phyloP scores from a whole-genome alignment of 768 basidiomycete species.

The Trametopsis cervina region DNA sequence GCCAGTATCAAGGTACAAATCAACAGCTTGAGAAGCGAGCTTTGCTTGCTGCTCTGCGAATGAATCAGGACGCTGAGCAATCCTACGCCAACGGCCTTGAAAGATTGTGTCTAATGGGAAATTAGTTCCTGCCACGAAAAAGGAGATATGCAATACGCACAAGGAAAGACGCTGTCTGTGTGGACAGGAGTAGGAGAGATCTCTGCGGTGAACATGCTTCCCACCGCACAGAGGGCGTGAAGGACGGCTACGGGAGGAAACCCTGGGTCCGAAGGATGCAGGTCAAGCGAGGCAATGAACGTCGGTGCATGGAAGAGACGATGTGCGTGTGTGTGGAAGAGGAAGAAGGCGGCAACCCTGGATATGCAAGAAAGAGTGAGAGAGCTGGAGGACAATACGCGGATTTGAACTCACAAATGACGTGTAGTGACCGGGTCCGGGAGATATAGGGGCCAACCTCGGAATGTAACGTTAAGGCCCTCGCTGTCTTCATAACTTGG shows the following conservation, averaged over 20 bases:
- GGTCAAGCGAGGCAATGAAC: slow-evolving; percentile 56
- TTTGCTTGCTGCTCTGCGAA: slow-evolving; percentile 63
- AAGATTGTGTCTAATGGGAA: slow-evolving; percentile 45
- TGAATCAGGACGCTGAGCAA: slow-evolving; percentile 43
- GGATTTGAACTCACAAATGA: slow-evolving; percentile 44
- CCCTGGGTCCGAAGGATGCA: slow-evolving; percentile 61
- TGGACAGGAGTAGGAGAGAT: slow-evolving; percentile 46
- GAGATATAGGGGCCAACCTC: slow-evolving; percentile 53
- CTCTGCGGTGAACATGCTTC: slow-evolving; percentile 68
- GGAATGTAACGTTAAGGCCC: slow-evolving; percentile 7
- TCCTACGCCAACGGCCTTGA: slow-evolving; percentile 35
- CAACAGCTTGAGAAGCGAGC: slow-evolving; percentile 43
- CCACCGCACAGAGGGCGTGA: slow-evolving; percentile 83
- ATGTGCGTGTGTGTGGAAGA: slow-evolving; percentile 65
- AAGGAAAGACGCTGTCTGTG: slow-evolving; percentile 3
- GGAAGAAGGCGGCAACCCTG: slow-evolving; percentile 76
- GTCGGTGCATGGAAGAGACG: slow-evolving; percentile 61
- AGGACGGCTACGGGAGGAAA: slow-evolving; percentile 69
- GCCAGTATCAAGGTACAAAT: slow-evolving; percentile 41
- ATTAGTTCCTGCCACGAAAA: slow-evolving; percentile 1
- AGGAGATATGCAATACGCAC: slow-evolving; percentile 5
- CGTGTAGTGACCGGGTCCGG: slow-evolving; percentile 56
- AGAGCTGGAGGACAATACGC: neutral
- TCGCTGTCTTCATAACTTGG: no score
- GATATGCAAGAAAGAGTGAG: neutral